These are phyloP conservation scores for Paspalum notatum DNA, from an alignment of 176 grass and related monocot genomes.

Conservation along the genomic window DNA sequence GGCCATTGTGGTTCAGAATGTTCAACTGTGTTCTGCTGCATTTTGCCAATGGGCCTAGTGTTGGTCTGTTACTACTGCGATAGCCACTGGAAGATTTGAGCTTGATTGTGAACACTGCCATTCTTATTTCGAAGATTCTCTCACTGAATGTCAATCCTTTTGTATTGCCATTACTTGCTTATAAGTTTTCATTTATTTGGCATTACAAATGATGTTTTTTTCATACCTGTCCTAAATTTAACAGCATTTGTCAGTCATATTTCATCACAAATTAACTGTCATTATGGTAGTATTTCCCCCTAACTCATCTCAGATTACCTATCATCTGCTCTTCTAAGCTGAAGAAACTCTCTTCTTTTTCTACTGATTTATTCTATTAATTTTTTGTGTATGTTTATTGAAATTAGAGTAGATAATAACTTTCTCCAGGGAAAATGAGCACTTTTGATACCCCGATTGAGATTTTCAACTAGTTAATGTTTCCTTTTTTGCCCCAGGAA, in stretches of 20 bases:
- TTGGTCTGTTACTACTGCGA: conserved; percentile 23
- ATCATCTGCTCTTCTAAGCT: conserved; percentile 23
- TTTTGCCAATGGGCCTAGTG: neutral
- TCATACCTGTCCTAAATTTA: neutral
- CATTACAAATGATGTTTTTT: neutral
- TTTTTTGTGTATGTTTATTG: conserved; percentile 16
- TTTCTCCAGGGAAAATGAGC: neutral
- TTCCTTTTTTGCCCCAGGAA: conserved; percentile 45
- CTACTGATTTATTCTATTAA: conserved; percentile 24
- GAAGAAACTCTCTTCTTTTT: conserved; percentile 10
- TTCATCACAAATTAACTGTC: conserved; percentile 1
- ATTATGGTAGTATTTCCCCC: neutral
- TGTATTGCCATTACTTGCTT: neutral
- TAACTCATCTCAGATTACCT: neutral
- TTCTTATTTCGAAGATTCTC: conserved; percentile 18
- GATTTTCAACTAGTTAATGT: conserved; percentile 2
- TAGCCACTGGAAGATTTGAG: neutral
- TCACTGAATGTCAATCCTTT: conserved; percentile 18
- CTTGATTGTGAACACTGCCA: neutral
- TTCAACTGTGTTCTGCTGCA: neutral
- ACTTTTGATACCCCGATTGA: conserved; percentile 27
- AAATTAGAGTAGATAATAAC: conserved; percentile 5
- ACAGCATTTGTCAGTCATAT: conserved; percentile 16
- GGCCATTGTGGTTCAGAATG: conserved; percentile 20
- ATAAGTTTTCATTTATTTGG: conserved; percentile 7